Conservation (phyloP, 2,329 filamentous ascomycete genomes). For the Trichoderma sp. region DNA sequence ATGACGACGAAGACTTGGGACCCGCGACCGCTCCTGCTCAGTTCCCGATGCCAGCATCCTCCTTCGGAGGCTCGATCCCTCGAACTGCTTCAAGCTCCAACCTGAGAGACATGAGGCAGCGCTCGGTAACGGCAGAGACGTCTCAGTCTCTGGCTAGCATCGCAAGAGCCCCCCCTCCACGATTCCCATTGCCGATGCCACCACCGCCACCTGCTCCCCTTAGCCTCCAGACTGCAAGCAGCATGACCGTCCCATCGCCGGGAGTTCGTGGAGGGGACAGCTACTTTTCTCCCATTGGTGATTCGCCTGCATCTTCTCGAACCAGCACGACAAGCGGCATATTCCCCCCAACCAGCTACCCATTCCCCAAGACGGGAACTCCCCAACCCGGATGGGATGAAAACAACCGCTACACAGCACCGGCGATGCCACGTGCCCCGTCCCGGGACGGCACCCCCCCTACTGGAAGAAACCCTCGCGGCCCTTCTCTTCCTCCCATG, state of each 20-base stretch:
- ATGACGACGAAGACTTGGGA: constrained; percentile 57
- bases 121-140: constrained; percentile 74
- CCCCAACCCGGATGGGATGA: constrained; percentile 70
- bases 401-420: constrained; percentile 81
- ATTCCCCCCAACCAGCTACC: constrained; percentile 56
- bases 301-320: constrained; percentile 73
- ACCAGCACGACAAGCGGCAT: constrained; percentile 73
- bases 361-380: constrained; percentile 69
- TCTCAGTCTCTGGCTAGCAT: constrained; percentile 56
- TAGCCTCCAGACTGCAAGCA: constrained; percentile 62
- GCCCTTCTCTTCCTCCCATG: constrained; percentile 78
- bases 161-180: constrained; percentile 61
- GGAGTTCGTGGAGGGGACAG: constrained; percentile 66
- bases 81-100: constrained; percentile 65
- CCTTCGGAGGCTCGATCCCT: constrained; percentile 28
- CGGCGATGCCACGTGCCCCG: constrained; percentile 77
- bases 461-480: constrained; percentile 64
- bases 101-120: constrained; percentile 70
- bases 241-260: constrained; percentile 53
- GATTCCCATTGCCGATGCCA: constrained; percentile 65
- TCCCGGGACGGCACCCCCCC: constrained; percentile 71
- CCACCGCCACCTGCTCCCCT: constrained; percentile 49
- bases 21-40: constrained; percentile 37
- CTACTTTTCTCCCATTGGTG: constrained; percentile 86
- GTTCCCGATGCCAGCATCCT: constrained; percentile 33